Evolutionary conservation across 2,329 filamentous ascomycete species (phyloP), one percentile per base, ranked within the genome.

Genomic region (Fusarium nematophilum): DNA sequence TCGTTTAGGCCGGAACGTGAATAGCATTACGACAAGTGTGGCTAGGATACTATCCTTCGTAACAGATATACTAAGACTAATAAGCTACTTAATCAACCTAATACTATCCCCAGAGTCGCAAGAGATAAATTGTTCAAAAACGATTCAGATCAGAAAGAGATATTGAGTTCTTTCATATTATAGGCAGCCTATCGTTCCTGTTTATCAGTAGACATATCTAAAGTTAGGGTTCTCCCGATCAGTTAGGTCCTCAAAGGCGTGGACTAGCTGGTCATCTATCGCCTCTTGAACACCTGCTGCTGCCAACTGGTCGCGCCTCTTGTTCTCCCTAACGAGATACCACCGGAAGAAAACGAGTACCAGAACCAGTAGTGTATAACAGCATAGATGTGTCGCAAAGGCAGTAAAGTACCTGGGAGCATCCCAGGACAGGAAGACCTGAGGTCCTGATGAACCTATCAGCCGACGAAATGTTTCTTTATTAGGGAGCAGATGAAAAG

Each of bases 321-420:
- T 82, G 67, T 90, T 90, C 73, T 88, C 76, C 6, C 73, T 64
- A 11, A 68, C 74, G 14, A 89, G 77, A 57, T 88, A 81, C 73
- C 81, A 86, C 15, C 87, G 78, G 65, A 90, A 77, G 57, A 77
- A 81, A 4, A 85, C 52, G 25, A 89, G 80, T 10, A 85, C 80
- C 5, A 85, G 27, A 2, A 87, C 82, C 26, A 90, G 77, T 27
- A 84, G 73, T 1, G 78, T 75, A 70, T 90, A 91, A 74, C 88
- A 90, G 10, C 85, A 88, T n/a, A 91, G 77, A 67, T 90, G 88
- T 1, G 86, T 88, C 9, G 85, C 79, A 58, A 90, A 89, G 2
- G 88, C 88, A 60, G 86, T 89, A 66, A 87, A 86, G 72, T 91
- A 92, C 8, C 84, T 79, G 0, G 89, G 88, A 0, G 77, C 78